Conservation (phyloP, 306 rosid genomes). For the Dryas drummondii region DNA sequence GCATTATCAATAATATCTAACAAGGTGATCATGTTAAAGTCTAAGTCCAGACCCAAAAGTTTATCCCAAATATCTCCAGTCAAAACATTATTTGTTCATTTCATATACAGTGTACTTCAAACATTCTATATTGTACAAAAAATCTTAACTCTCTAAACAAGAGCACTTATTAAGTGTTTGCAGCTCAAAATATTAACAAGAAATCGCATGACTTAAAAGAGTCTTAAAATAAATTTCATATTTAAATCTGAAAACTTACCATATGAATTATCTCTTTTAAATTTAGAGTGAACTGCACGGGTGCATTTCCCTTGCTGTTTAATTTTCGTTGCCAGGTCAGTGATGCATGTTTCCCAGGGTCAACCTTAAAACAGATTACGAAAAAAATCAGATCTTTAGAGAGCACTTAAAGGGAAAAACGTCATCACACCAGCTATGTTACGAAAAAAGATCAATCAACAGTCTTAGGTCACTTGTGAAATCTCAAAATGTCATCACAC, state of each 20-base stretch:
- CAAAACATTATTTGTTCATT: conserved; percentile 14
- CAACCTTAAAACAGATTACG: conserved; percentile 40
- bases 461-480: conserved; percentile 2
- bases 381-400: conserved; percentile 16
- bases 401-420: not conserved
- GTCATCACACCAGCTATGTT: not conserved
- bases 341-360: conserved; percentile 56
- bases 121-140: not conserved
- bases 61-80: not conserved
- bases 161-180: not conserved
- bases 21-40: conserved; percentile 14
- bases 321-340: conserved; percentile 81
- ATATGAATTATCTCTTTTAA: conserved; percentile 64
- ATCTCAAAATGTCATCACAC: not conserved
- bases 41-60: conserved; percentile 10
- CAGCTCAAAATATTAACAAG: not conserved
- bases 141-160: not conserved
- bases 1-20: conserved; percentile 14
- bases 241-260: conserved; percentile 40
- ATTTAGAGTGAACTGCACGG: conserved; percentile 36
- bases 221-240: not conserved
- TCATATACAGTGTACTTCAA: conserved; percentile 6
- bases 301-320: conserved; percentile 39
- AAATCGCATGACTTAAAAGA: not conserved
- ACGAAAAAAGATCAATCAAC: not conserved